These are phyloP conservation scores for Scleromitrula shiraiana DNA, from an alignment of 2,329 filamentous ascomycete species.

Conservation along the genomic window DNA sequence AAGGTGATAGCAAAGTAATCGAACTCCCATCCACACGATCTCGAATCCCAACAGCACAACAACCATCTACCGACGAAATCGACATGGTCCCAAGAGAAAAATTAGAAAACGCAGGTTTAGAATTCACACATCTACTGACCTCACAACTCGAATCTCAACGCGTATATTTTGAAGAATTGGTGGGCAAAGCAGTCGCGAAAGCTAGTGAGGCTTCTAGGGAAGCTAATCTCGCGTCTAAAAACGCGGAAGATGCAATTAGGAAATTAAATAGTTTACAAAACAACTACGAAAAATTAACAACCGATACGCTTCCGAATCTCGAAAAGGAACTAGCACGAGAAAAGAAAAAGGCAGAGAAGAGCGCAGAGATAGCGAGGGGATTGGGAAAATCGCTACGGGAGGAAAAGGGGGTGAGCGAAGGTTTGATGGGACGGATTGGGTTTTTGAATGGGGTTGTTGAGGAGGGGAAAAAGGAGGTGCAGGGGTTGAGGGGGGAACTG, in stretches of 20 bases:
- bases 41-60: too few relatives aligned
- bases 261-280: constrained; percentile 45
- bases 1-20: constrained; percentile 84
- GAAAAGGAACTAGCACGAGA: constrained; percentile 68
- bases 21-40: constrained; percentile 59
- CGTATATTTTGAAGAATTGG: constrained; percentile 86
- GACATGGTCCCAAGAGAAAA: constrained; percentile 66
- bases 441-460: constrained; percentile 59
- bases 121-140: constrained; percentile 90
- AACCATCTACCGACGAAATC: constrained; percentile 33
- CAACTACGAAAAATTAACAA: constrained; percentile 40
- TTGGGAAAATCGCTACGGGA: constrained; percentile 72
- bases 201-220: constrained; percentile 63
- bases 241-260: constrained; percentile 41
- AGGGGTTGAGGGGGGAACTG: constrained; percentile 77
- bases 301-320: constrained; percentile 54
- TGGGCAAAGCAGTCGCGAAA: constrained; percentile 85
- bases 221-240: constrained; percentile 52
- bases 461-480: constrained; percentile 53
- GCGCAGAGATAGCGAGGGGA: constrained; percentile 66
- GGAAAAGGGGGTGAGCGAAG: constrained; percentile 77
- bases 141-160: constrained; percentile 90
- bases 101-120: constrained; percentile 71
- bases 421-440: constrained; percentile 73
- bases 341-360: constrained; percentile 59